Evolutionary conservation across 164 flowering plant genomes (phyloP).

Genomic region (Protea cynaroides): DNA sequence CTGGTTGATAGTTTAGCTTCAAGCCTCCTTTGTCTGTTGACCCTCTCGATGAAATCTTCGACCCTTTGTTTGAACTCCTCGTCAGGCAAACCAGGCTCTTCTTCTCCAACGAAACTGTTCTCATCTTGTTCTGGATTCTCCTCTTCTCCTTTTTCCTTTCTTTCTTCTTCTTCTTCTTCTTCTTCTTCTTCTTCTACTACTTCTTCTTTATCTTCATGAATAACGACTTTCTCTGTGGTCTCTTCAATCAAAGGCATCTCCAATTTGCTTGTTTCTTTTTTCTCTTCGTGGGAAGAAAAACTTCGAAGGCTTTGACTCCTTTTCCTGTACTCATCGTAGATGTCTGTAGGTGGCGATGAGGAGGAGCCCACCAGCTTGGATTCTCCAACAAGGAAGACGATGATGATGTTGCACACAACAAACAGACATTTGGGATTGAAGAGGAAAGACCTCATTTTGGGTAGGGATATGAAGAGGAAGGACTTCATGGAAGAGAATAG

Average conservation of each 20-base stretch:
- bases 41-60: conserved; percentile 66
- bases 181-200: neutral
- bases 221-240: conserved; percentile 4
- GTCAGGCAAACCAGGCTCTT: conserved; percentile 20
- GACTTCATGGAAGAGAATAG: conserved; percentile 23
- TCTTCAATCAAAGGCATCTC: conserved; percentile 7
- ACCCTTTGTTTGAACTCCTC: conserved; percentile 55
- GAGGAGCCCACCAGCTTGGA: conserved; percentile 39
- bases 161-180: neutral
- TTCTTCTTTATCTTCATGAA: neutral
- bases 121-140: no score
- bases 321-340: conserved; percentile 33
- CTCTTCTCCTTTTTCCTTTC: neutral
- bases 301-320: conserved; percentile 14
- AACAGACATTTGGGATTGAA: conserved; percentile 45
- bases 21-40: conserved; percentile 49
- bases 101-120: conserved; percentile 15
- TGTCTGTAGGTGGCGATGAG: conserved; percentile 20
- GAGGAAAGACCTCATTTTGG: conserved; percentile 23
- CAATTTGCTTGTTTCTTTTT: conserved; percentile 4
- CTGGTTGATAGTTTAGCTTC: conserved; percentile 31
- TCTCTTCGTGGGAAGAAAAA: conserved; percentile 8
- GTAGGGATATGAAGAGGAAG: conserved; percentile 30
- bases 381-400: conserved; percentile 46
- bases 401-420: conserved; percentile 49